phyloP scores from a whole-genome alignment of 768 basidiomycete species.

The Mrakia frigida region DNA sequence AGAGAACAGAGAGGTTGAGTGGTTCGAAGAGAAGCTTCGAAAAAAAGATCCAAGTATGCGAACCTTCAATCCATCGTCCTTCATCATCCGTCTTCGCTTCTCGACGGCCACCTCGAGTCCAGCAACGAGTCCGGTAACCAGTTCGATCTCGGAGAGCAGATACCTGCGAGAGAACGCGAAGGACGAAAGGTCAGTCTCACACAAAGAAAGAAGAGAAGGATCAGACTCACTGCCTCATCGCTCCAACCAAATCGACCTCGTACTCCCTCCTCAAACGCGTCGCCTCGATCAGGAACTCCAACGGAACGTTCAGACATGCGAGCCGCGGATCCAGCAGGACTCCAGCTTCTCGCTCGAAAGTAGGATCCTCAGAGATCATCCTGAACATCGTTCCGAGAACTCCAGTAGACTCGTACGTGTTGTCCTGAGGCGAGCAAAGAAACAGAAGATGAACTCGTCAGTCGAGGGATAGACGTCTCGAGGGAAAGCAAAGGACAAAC shows the following conservation, averaged over 20 bases:
- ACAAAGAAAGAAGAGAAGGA: neutral
- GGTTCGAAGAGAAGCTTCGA: too few relatives aligned
- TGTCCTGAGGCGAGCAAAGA: neutral
- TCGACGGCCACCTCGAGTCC: constrained; percentile 6
- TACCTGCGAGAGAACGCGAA: neutral
- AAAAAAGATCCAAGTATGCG: neutral
- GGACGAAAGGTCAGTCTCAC: too few relatives aligned
- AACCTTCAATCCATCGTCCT: constrained; percentile 20
- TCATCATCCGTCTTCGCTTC: constrained; percentile 22
- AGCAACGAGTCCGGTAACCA: constrained; percentile 13
- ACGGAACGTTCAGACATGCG: neutral
- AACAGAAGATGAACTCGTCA: neutral
- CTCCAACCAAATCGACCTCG: constrained; percentile 21
- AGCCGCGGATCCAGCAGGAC: too few relatives aligned
- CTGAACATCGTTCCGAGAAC: constrained; percentile 24
- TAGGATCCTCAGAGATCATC: constrained; percentile 3
- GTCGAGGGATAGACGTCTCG: neutral
- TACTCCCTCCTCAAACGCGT: constrained; percentile 12
- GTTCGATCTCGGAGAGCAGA: constrained; percentile 19
- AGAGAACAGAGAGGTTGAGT: too few relatives aligned
- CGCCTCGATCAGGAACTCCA: neutral
- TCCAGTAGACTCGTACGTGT: neutral
- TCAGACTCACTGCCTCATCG: constrained; percentile 3
- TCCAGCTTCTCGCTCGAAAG: too few relatives aligned
- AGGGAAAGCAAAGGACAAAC: neutral